These are phyloP conservation scores for Alternaria sp. DNA, from an alignment of 2,329 filamentous ascomycete genomes.

Conservation along the genomic window DNA sequence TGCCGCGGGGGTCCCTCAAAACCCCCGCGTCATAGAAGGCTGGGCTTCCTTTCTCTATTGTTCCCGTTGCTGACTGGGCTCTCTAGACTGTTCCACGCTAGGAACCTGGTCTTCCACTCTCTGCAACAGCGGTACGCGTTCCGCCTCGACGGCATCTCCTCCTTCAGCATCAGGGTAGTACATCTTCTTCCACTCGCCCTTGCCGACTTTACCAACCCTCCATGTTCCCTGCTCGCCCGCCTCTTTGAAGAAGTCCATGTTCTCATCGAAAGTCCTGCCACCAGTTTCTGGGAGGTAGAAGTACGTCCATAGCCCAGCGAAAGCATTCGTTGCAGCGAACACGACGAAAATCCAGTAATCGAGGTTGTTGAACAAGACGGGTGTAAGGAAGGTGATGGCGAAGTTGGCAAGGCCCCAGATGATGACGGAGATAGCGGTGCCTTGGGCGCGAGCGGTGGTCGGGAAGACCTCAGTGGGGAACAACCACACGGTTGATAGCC, in stretches of 20 bases:
- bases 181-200: conserved; percentile 58
- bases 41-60: not conserved
- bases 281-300: conserved; percentile 62
- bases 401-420: conserved; percentile 66
- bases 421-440: conserved; percentile 61
- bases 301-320: conserved; percentile 63
- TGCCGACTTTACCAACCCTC: conserved; percentile 60
- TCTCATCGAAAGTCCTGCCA: conserved; percentile 65
- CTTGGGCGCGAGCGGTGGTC: conserved; percentile 61
- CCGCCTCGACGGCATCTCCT: conserved; percentile 48
- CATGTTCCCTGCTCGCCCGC: conserved; percentile 60
- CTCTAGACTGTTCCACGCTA: conserved; percentile 21
- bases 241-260: conserved; percentile 63
- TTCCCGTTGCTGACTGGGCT: not conserved
- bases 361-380: conserved; percentile 65
- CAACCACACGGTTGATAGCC: conserved; percentile 66
- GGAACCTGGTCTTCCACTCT: conserved; percentile 54
- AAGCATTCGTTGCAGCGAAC: conserved; percentile 61
- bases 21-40: not conserved
- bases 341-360: conserved; percentile 65
- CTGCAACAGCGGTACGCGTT: conserved; percentile 54
- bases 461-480: conserved; percentile 66
- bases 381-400: conserved; percentile 62
- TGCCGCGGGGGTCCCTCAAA: no score
- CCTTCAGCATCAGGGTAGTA: conserved; percentile 48